A percentile compares a stretch with the other conserved stretches of the same genome.
Evolutionary conservation across 768 basidiomycete genomes (phyloP).

Genomic region (Hygrophorus pudorinus): DNA sequence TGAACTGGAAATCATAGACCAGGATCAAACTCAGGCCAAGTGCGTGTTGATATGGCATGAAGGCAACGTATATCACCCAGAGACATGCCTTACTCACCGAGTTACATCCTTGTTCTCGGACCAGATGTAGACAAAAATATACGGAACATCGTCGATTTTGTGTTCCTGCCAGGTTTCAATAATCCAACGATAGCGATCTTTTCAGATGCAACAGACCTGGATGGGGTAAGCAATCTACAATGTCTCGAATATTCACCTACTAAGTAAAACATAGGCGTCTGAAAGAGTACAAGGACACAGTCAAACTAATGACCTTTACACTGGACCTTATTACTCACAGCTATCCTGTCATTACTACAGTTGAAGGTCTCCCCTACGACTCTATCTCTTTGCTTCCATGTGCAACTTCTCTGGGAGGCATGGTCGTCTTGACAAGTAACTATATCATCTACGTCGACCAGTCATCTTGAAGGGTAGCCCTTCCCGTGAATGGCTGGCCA

Average conservation of each 20-base stretch:
- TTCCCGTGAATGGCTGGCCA: constrained; percentile 84
- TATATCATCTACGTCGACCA: constrained; percentile 86
- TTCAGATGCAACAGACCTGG: constrained; percentile 84
- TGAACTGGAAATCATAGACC: constrained; percentile 70
- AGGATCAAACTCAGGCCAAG: constrained; percentile 53
- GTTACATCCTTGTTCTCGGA: constrained; percentile 79
- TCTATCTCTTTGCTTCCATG: constrained; percentile 59
- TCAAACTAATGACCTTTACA: constrained; percentile 72
- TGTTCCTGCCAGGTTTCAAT: constrained; percentile 89
- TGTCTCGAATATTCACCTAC: constrained; percentile 2
- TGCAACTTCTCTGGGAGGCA: constrained; percentile 66
- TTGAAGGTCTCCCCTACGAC: constrained; percentile 70
- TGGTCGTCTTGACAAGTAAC: constrained; percentile 70
- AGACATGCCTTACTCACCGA: constrained; percentile 90
- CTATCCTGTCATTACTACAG: constrained; percentile 71
- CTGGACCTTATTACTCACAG: constrained; percentile 71
- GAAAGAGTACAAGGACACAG: constrained; percentile 80
- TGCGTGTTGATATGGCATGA: constrained; percentile 11
- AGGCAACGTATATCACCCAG: constrained; percentile 22
- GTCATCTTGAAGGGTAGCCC: constrained; percentile 58
- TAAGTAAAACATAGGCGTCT: constrained; percentile 45
- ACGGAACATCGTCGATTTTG: constrained; percentile 79
- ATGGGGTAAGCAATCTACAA: constrained; percentile 50
- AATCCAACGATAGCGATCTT: constrained; percentile 89
- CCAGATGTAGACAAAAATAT: constrained; percentile 67